A percentile compares a stretch with the other conserved stretches of the same genome.
These are phyloP conservation scores for Polyporus tsugae DNA, from an alignment of 1,284 basidiomycete species.

Conservation along the genomic window DNA sequence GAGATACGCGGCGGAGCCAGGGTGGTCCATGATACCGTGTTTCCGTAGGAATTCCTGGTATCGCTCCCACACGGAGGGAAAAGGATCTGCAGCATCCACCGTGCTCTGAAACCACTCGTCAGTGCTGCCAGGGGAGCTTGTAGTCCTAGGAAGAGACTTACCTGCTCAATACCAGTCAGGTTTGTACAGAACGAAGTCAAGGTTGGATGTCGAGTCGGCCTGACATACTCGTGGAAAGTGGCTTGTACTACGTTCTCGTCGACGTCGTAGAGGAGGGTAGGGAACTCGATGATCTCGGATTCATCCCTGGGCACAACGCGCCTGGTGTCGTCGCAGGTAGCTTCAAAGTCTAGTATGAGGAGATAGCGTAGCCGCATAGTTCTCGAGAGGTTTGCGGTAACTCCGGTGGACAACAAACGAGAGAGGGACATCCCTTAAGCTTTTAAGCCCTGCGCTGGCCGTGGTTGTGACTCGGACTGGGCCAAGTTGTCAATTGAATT, in stretches of 20 bases:
- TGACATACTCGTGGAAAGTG: slow-evolving; percentile 46
- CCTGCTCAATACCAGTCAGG: slow-evolving; percentile 47
- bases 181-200: slow-evolving; percentile 45
- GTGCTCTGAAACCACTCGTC: slow-evolving; percentile 33
- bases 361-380: slow-evolving; percentile 36
- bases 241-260: slow-evolving; percentile 39
- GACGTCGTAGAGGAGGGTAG: slow-evolving; percentile 44
- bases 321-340: slow-evolving; percentile 41
- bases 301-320: slow-evolving; percentile 25
- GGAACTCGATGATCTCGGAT: slow-evolving; percentile 47
- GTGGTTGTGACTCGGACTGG: neutral
- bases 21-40: slow-evolving; percentile 33
- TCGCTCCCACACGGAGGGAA: slow-evolving; percentile 43
- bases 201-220: slow-evolving; percentile 37
- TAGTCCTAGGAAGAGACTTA: slow-evolving; percentile 17
- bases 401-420: slow-evolving; percentile 3
- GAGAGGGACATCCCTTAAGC: neutral
- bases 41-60: slow-evolving; percentile 40
- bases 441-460: neutral
- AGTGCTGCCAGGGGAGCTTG: neutral
- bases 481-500: too few relatives aligned
- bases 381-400: slow-evolving; percentile 16
- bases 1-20: slow-evolving; percentile 38
- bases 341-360: slow-evolving; percentile 46
- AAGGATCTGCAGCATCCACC: slow-evolving; percentile 42